Evolutionary conservation across 306 rosid species (phyloP).

Genomic region (Prunus kanzakura): DNA sequence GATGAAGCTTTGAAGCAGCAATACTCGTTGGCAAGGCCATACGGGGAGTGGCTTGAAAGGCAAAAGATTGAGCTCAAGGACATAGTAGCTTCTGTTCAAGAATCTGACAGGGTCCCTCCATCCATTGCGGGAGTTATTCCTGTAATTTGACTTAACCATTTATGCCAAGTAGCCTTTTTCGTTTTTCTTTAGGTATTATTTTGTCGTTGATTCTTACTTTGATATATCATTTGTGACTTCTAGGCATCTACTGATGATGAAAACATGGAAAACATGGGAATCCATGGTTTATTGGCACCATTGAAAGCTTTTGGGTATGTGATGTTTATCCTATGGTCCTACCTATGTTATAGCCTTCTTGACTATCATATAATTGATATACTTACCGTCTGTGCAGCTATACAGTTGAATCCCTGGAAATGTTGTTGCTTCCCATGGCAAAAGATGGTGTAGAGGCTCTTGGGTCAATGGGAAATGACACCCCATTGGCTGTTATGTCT

Average conservation of each 20-base stretch:
- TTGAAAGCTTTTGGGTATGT: constrained; percentile 92
- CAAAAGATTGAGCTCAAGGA: constrained; percentile 90
- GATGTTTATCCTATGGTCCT: not conserved
- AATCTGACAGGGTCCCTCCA: constrained; percentile 64
- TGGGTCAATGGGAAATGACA: constrained; percentile 98
- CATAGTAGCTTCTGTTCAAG: constrained; percentile 65
- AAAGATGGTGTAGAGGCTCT: constrained; percentile 93
- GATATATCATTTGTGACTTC: constrained; percentile 20
- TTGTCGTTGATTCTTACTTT: constrained; percentile 7
- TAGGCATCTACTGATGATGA: constrained; percentile 60
- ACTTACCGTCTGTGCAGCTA: constrained; percentile 52
- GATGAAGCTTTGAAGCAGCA: constrained; percentile 93
- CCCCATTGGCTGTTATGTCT: constrained; percentile 97
- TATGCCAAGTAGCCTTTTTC: not conserved
- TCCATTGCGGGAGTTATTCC: constrained; percentile 65
- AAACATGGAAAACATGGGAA: constrained; percentile 75
- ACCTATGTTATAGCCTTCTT: constrained; percentile 18
- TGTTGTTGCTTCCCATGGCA: constrained; percentile 99
- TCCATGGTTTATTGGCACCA: constrained; percentile 77
- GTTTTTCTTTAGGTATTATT: constrained; percentile 6
- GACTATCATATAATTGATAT: constrained; percentile 11
- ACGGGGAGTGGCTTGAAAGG: constrained; percentile 78
- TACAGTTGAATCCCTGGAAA: constrained; percentile 83
- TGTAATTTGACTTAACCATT: constrained; percentile 43
- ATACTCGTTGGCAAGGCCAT: constrained; percentile 87